These are phyloP conservation scores for Yamadazyma tumulicola DNA, from an alignment of 805 yeast genomes.

Conservation along the genomic window DNA sequence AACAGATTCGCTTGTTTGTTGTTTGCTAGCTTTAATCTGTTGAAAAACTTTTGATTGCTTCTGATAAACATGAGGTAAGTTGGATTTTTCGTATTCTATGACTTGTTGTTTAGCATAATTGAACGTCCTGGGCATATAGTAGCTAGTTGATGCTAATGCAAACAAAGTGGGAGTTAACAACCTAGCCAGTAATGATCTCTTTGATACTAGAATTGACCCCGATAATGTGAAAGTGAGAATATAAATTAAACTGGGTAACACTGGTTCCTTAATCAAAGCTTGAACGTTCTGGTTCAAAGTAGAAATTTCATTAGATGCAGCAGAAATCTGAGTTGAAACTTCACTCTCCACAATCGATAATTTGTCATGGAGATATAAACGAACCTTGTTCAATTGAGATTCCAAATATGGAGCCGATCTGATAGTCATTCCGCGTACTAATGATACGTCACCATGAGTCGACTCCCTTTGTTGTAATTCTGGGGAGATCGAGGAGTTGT, in stretches of 20 bases:
- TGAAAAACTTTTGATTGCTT: conserved; percentile 20
- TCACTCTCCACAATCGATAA: conserved; percentile 40
- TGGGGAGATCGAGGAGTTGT: conserved; percentile 32
- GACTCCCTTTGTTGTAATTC: conserved; percentile 39
- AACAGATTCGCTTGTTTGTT: conserved; percentile 7
- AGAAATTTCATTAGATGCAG: conserved; percentile 41
- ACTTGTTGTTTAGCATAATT: conserved; percentile 25
- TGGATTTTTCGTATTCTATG: conserved; percentile 22
- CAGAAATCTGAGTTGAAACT: conserved; percentile 43
- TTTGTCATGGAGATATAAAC: conserved; percentile 38
- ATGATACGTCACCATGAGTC: conserved; percentile 34
- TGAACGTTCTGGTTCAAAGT: conserved; percentile 27
- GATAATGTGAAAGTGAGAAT: conserved; percentile 53
- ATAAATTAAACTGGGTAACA: conserved; percentile 53
- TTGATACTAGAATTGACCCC: conserved; percentile 53
- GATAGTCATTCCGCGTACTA: conserved; percentile 53
- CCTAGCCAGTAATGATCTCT: conserved; percentile 46
- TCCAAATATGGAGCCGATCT: conserved; percentile 48
- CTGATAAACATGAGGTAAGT: conserved; percentile 28
- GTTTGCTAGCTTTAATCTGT: conserved; percentile 9
- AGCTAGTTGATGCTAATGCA: conserved; percentile 43
- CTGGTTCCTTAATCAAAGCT: conserved; percentile 45
- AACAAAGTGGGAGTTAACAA: conserved; percentile 49
- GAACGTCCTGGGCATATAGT: conserved; percentile 52
- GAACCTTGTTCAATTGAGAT: conserved; percentile 33